phyloP scores from a whole-genome alignment of 345 rosid genomes.

The Corymbia maculata region DNA sequence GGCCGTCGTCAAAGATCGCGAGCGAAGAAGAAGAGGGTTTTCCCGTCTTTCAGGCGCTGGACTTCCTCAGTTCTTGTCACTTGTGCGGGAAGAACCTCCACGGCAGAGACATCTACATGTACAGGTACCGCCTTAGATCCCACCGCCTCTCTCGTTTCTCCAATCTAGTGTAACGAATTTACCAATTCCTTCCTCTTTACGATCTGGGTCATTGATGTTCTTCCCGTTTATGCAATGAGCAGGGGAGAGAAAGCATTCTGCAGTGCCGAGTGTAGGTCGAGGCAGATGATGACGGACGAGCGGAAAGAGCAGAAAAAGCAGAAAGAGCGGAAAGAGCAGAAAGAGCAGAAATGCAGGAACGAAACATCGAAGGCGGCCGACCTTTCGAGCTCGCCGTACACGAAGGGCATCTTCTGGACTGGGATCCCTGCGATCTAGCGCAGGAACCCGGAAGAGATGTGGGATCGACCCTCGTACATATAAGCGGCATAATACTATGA shows the following conservation, averaged over 20 bases:
- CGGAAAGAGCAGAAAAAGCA: slow-evolving; percentile 22
- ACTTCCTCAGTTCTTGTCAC: slow-evolving; percentile 55
- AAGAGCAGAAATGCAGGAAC: slow-evolving; percentile 46
- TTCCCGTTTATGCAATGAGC: not conserved
- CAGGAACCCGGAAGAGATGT: not conserved
- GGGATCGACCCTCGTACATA: not conserved
- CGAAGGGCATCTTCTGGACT: slow-evolving; percentile 47
- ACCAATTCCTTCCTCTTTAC: not conserved
- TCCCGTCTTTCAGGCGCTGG: slow-evolving; percentile 25
- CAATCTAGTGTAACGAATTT: not conserved
- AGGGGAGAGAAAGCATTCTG: slow-evolving; percentile 83
- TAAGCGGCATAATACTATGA: not conserved
- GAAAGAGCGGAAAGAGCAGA: not conserved
- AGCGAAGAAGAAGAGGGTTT: not conserved
- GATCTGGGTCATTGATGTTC: not conserved
- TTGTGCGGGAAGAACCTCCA: slow-evolving; percentile 62
- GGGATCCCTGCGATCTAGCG: slow-evolving; percentile 62
- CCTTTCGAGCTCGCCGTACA: slow-evolving; percentile 31
- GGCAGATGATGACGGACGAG: slow-evolving; percentile 49
- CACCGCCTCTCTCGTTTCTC: not conserved
- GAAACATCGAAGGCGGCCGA: slow-evolving; percentile 23
- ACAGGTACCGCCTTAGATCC: slow-evolving; percentile 33
- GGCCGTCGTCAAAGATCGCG: slow-evolving; percentile 1
- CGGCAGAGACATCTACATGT: slow-evolving; percentile 72
- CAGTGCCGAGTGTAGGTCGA: slow-evolving; percentile 65